phyloP scores from a whole-genome alignment of 2,329 filamentous ascomycete genomes.

The Xylariaceae sp. region DNA sequence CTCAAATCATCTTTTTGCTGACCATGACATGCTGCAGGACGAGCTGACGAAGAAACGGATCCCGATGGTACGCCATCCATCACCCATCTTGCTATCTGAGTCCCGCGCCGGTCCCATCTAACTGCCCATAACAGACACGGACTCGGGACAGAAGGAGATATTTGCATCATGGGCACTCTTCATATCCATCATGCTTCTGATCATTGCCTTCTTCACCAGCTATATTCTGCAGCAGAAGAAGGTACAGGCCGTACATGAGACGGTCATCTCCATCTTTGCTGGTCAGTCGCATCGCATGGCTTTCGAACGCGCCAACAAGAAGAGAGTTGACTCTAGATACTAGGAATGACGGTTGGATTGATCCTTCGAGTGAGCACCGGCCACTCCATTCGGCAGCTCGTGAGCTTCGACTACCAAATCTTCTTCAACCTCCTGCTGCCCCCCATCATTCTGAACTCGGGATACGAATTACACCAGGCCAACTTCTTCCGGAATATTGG shows the following conservation, averaged over 20 bases:
- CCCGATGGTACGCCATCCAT: slow-evolving; percentile 46
- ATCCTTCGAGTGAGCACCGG: slow-evolving; percentile 80
- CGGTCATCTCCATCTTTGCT: slow-evolving; percentile 96
- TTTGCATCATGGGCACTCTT: slow-evolving; percentile 96
- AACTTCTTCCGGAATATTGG: slow-evolving; percentile 99
- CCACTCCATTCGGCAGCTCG: slow-evolving; percentile 82
- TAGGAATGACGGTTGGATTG: slow-evolving; percentile 94
- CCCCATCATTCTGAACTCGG: slow-evolving; percentile 94
- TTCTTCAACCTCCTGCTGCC: slow-evolving; percentile 99
- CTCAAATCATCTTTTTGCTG: slow-evolving; percentile 21
- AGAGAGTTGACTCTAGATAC: slow-evolving; percentile 8
- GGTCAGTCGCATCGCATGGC: slow-evolving; percentile 51
- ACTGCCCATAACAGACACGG: slow-evolving; percentile 58
- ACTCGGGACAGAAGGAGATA: slow-evolving; percentile 90
- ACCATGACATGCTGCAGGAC: slow-evolving; percentile 37
- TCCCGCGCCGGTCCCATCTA: slow-evolving; percentile 20
- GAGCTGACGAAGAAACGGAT: slow-evolving; percentile 50
- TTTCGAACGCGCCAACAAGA: slow-evolving; percentile 4
- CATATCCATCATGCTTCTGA: slow-evolving; percentile 92
- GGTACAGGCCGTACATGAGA: slow-evolving; percentile 97
- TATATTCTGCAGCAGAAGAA: slow-evolving; percentile 96
- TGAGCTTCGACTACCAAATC: slow-evolving; percentile 98
- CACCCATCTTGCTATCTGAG: slow-evolving; percentile 12
- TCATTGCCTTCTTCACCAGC: slow-evolving; percentile 92
- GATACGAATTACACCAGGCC: slow-evolving; percentile 95